phyloP scores from a whole-genome alignment of 768 basidiomycete genomes.

The Coprinellus micaceus region DNA sequence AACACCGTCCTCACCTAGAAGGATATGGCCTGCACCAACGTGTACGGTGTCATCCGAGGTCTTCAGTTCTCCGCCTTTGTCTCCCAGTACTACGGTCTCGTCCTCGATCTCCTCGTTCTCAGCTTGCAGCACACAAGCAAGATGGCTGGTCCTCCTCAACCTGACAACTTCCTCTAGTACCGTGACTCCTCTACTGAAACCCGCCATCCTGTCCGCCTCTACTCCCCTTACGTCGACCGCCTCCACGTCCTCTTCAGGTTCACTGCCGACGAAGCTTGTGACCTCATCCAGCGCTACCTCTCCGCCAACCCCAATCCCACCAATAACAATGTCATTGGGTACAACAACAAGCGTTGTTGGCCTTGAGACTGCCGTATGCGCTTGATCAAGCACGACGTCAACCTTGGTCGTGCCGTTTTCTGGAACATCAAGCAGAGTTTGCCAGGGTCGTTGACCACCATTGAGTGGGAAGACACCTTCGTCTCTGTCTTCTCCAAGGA shows the following conservation, averaged over 20 bases:
- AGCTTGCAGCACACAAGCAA: slow-evolving; percentile 96
- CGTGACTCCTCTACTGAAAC: slow-evolving; percentile 94
- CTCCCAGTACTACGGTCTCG: slow-evolving; percentile 97
- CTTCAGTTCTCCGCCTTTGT: slow-evolving; percentile 98
- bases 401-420: slow-evolving; percentile 95
- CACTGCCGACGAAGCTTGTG: slow-evolving; percentile 93
- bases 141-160: slow-evolving; percentile 98
- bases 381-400: slow-evolving; percentile 98
- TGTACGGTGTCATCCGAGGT: slow-evolving; percentile 94
- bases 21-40: slow-evolving; percentile 96
- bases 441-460: slow-evolving; percentile 93
- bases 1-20: slow-evolving; percentile 58
- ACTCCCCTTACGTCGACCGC: slow-evolving; percentile 94
- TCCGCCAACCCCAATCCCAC: too few relatives aligned
- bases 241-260: slow-evolving; percentile 97
- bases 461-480: slow-evolving; percentile 98
- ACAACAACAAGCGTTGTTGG: slow-evolving; percentile 99
- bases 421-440: slow-evolving; percentile 99
- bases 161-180: slow-evolving; percentile 97
- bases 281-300: slow-evolving; percentile 97
- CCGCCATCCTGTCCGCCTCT: slow-evolving; percentile 94
- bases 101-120: slow-evolving; percentile 91
- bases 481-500: slow-evolving; percentile 96
- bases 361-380: slow-evolving; percentile 99
- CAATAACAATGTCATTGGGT: slow-evolving; percentile 98